Conservation (phyloP, 1,284 basidiomycete species). For the Apiotrichum montevideense region DNA sequence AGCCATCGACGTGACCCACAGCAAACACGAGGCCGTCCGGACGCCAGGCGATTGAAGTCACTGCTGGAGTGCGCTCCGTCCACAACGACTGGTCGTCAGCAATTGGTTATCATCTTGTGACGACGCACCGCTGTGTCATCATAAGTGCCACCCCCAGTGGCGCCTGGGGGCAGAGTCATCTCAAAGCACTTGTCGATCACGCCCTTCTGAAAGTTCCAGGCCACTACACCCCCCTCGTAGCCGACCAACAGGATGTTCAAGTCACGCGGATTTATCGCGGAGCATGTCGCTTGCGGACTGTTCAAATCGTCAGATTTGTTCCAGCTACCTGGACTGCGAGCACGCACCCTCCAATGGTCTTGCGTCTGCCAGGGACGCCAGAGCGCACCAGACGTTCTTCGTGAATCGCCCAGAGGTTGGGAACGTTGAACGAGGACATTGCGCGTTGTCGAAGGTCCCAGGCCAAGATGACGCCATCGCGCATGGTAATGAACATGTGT, state of each 20-base stretch:
- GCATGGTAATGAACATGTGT: constrained; percentile 43
- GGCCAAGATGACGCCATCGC: constrained; percentile 50
- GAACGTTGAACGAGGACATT: constrained; percentile 59
- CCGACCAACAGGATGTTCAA: constrained; percentile 73
- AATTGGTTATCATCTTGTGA: neutral
- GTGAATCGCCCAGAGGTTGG: constrained; percentile 69
- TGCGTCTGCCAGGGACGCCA: constrained; percentile 53
- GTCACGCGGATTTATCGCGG: constrained; percentile 70
- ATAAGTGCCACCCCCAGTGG: constrained; percentile 70
- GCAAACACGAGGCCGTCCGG: constrained; percentile 52
- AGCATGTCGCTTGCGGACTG: constrained; percentile 45
- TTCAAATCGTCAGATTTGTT: no score
- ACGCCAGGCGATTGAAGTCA: constrained; percentile 66
- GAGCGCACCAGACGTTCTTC: constrained; percentile 60
- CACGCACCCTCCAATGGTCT: constrained; percentile 48
- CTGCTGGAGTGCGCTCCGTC: constrained; percentile 62
- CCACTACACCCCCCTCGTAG: constrained; percentile 70
- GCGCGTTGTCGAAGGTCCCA: constrained; percentile 63
- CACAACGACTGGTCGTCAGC: constrained; percentile 55
- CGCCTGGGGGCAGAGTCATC: constrained; percentile 64
- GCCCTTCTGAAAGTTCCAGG: constrained; percentile 66
- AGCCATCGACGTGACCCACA: constrained; percentile 69
- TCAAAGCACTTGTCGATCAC: constrained; percentile 61
- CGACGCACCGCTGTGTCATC: constrained; percentile 33
- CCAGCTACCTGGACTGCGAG: no score